Conservation (phyloP, 495 filamentous ascomycete species). For the Aspergillus affinis region DNA sequence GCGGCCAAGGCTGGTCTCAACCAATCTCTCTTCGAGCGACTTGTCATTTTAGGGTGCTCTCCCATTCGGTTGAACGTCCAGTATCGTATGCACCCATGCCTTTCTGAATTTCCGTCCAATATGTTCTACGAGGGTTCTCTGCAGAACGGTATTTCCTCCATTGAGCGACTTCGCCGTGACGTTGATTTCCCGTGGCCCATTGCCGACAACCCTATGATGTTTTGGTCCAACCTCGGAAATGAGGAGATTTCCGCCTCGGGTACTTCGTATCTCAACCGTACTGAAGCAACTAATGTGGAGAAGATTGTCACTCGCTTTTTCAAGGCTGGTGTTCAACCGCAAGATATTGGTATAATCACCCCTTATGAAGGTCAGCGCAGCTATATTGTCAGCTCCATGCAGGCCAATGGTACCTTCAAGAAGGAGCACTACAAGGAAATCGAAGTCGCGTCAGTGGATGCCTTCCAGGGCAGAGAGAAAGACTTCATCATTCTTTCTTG, state of each 20-base stretch:
- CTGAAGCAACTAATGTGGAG: constrained; percentile 94
- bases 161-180: constrained; percentile 83
- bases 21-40: constrained; percentile 94
- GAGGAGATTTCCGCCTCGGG: constrained; percentile 98
- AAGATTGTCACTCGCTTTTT: constrained; percentile 99
- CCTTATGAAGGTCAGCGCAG: constrained; percentile 98
- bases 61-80: constrained; percentile 96
- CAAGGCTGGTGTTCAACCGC: constrained; percentile 94
- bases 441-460: constrained; percentile 96
- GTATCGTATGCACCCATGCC: constrained; percentile 98
- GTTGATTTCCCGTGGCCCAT: constrained; percentile 99
- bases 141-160: constrained; percentile 93
- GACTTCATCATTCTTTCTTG: constrained; percentile 98
- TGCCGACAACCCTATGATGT: constrained; percentile 96
- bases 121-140: constrained; percentile 99
- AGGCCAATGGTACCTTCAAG: constrained; percentile 92
- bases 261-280: constrained; percentile 97
- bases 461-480: constrained; percentile 98
- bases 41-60: constrained; percentile 88
- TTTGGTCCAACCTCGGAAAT: constrained; percentile 97
- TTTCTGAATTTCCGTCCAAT: constrained; percentile 97
- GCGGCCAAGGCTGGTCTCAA: constrained; percentile 96
- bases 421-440: constrained; percentile 99
- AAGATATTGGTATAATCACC: constrained; percentile 95
- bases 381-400: constrained; percentile 99